A percentile compares a stretch with the other conserved stretches of the same genome.
Evolutionary conservation across 106 monocot genomes (phyloP).

Genomic region (Iris macrosiphon): DNA sequence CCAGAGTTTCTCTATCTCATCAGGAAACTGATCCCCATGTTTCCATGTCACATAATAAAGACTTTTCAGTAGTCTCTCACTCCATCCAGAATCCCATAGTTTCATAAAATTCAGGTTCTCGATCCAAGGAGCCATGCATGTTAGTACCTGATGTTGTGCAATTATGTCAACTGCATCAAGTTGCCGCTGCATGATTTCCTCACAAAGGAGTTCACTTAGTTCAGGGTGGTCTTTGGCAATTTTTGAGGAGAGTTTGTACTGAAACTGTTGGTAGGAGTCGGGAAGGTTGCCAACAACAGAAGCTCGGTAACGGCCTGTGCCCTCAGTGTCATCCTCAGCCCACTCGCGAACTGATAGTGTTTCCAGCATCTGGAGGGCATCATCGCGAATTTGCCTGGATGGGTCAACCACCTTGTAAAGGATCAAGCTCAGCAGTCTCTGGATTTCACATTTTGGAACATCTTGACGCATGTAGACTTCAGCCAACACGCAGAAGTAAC

Average conservation of each 20-base stretch:
- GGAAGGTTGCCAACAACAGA: constrained; percentile 98
- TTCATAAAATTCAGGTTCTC: constrained; percentile 88
- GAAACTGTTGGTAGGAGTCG: constrained; percentile 99
- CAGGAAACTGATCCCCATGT: constrained; percentile 99
- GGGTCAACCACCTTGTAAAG: constrained; percentile 98
- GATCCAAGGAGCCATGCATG: constrained; percentile 99
- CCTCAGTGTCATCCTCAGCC: constrained; percentile 87
- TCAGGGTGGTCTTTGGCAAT: constrained; percentile 99
- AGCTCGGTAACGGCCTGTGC: constrained; percentile 62
- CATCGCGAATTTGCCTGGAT: constrained; percentile 77
- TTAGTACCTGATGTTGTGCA: constrained; percentile 96
- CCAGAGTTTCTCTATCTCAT: constrained; percentile 98
- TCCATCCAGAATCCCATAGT: constrained; percentile 92
- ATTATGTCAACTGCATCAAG: constrained; percentile 98
- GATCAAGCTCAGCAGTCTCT: constrained; percentile 87
- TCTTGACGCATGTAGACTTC: constrained; percentile 98
- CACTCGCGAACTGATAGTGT: constrained; percentile 97
- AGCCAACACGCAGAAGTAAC: constrained; percentile 92
- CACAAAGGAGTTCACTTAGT: constrained; percentile 83
- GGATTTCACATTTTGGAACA: constrained; percentile 90
- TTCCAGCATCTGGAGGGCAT: constrained; percentile 97
- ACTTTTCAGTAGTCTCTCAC: constrained; percentile 88
- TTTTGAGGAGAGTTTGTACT: constrained; percentile 89
- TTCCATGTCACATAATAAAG: constrained; percentile 97
- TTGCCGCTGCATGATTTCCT: constrained; percentile 97